A percentile compares a stretch with the other conserved stretches of the same genome.
phyloP scores from a whole-genome alignment of 805 yeast genomes.

The Myxozyma sirexii region DNA sequence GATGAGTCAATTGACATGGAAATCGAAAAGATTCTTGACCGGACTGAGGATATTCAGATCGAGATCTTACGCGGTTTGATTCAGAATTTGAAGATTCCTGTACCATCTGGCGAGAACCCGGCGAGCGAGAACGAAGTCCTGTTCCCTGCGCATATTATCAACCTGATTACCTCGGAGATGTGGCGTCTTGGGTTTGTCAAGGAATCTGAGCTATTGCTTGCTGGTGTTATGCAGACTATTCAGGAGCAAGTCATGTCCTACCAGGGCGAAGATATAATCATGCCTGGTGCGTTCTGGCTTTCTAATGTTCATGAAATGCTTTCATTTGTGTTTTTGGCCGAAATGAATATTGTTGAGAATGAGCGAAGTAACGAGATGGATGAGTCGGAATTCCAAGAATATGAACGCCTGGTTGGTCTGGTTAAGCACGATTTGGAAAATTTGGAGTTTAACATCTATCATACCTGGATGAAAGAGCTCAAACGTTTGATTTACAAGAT shows the following conservation, averaged over 20 bases:
- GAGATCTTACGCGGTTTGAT: constrained; percentile 87
- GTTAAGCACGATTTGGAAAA: constrained; percentile 94
- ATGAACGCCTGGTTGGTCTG: constrained; percentile 82
- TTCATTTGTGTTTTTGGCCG: constrained; percentile 93
- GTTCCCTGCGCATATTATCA: constrained; percentile 94
- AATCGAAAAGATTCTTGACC: constrained; percentile 42
- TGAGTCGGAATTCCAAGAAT: constrained; percentile 86
- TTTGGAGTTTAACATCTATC: constrained; percentile 88
- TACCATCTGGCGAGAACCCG: constrained; percentile 80
- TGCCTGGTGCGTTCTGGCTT: constrained; percentile 96
- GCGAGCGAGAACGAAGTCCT: constrained; percentile 85
- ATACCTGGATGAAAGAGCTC: constrained; percentile 95
- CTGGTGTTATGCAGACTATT: constrained; percentile 82
- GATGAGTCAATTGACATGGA: constrained; percentile 39
- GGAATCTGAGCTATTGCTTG: constrained; percentile 87
- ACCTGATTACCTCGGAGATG: constrained; percentile 91
- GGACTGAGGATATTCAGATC: constrained; percentile 55
- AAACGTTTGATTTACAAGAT: constrained; percentile 87
- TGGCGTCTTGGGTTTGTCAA: constrained; percentile 95
- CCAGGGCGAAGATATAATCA: constrained; percentile 82
- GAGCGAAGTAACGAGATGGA: constrained; percentile 83
- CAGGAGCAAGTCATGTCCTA: constrained; percentile 79
- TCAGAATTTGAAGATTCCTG: constrained; percentile 82
- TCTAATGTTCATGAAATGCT: constrained; percentile 94
- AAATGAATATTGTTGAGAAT: constrained; percentile 83